Base-by-base conservation (phyloP, 176 grass and related monocot genomes). In the Pontederia crassipes region DNA sequence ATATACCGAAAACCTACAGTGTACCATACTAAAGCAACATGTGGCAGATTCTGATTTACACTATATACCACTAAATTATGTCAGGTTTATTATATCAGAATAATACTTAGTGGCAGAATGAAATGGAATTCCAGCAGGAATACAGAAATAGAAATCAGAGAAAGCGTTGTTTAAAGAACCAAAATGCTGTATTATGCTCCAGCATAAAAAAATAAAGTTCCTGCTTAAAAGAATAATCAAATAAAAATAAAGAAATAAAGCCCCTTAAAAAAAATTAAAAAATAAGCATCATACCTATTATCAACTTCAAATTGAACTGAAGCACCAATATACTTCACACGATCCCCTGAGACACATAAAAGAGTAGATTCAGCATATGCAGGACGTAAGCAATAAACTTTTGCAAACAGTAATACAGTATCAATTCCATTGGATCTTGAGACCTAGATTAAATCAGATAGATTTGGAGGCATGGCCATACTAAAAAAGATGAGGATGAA, bases 261-360 rank as follows among this genome's bases (percentile, higher is more conserved):
- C 20, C 1, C 20, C 20, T 24, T 59, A 66, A 50, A 53, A 54
- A 17, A 57, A 52, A 4, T 24, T 69, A 72, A 11, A 49, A 72
- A 51, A 59, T 46, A 67, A 75, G 20, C 20, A 24, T 24, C 32
- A 46, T 66, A 95, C 90, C 86, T 87, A 45, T 84, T 83, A 67
- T 87, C 80, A 72, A 59, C 65, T 77, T 87, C 81, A 50, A 57
- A 52, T 57, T 67, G 68, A 59, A 69, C 57, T 10, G 78, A 62
- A 48, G 69, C 66, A 49, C 74, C 79, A 20, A 81, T 55, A 78
- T 87, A 95, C 80, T 87, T 95, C 74, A 95, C 86, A 49, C 83
- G 81, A 77, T 90, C 80, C 61, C 90, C 90, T 95, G 83, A 79
- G 79, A 74, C 8, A n/a, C 46, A 46, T 8, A 32, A 72, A 24